phyloP scores from a whole-genome alignment of 2,329 filamentous ascomycete species.

The Hymenoscyphus occultus region DNA sequence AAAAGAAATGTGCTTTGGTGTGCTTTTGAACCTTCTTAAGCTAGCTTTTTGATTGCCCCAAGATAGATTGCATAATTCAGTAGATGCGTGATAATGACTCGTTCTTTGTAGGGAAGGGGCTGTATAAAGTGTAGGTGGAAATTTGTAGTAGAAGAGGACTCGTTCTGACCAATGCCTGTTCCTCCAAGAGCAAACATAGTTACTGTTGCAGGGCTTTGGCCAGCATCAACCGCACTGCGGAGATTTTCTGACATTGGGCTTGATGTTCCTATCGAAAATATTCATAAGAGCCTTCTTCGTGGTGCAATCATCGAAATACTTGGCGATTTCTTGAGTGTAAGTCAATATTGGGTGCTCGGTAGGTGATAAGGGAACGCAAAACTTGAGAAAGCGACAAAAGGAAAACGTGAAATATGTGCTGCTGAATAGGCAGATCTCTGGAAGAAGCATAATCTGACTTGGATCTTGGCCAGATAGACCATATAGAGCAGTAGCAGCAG shows the following conservation, averaged over 20 bases:
- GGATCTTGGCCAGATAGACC: not conserved
- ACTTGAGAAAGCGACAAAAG: not conserved
- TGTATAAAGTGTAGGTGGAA: not conserved
- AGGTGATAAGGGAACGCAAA: not conserved
- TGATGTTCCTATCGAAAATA: constrained; percentile 37
- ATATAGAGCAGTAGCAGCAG: not conserved
- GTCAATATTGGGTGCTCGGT: constrained; percentile 14
- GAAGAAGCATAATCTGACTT: not conserved
- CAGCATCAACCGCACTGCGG: constrained; percentile 11
- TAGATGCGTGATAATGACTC: not conserved
- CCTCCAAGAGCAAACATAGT: constrained; percentile 11
- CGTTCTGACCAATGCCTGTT: not conserved
- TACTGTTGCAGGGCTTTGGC: constrained; percentile 17
- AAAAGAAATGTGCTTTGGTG: too few relatives aligned
- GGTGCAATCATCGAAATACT: constrained; percentile 16
- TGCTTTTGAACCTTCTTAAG: too few relatives aligned
- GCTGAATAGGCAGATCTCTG: not conserved
- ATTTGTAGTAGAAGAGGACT: not conserved
- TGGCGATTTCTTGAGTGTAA: constrained; percentile 17
- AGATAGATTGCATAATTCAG: too few relatives aligned
- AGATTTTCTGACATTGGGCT: constrained; percentile 37
- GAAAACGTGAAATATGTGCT: constrained; percentile 13
- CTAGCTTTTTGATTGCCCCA: too few relatives aligned
- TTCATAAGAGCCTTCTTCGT: constrained; percentile 15
- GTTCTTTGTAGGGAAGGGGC: not conserved